phyloP scores from a whole-genome alignment of 1,139 yeast species.

The Yamadazyma blattariae region DNA sequence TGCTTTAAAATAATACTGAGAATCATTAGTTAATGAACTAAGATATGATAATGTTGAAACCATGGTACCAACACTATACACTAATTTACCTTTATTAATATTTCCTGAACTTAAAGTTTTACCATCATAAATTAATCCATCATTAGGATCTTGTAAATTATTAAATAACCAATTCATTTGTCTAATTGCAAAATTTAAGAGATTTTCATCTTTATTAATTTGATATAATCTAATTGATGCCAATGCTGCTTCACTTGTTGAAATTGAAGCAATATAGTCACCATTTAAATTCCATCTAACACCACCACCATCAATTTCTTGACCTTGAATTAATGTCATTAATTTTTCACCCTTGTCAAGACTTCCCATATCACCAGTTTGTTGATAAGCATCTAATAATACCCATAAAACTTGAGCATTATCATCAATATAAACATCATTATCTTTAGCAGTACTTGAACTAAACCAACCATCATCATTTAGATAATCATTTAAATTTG shows the following conservation, averaged over 20 bases:
- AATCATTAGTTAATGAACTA: constrained; percentile 13
- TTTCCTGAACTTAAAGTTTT: constrained; percentile 15
- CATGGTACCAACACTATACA: constrained; percentile 35
- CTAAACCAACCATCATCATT: constrained; percentile 24
- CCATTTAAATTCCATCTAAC: constrained; percentile 24
- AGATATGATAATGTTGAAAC: constrained; percentile 28
- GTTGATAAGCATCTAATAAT: constrained; percentile 22
- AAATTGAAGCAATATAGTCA: constrained; percentile 31
- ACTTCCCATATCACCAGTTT: constrained; percentile 13
- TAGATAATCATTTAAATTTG: constrained; percentile 13
- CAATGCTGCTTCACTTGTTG: constrained; percentile 32
- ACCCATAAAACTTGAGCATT: constrained; percentile 34
- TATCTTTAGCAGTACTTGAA: constrained; percentile 24
- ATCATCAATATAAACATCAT: constrained; percentile 33
- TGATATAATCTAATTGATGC: constrained; percentile 28
- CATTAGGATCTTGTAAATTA: constrained; percentile 27
- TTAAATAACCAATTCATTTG: constrained; percentile 25
- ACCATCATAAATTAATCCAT: constrained; percentile 33
- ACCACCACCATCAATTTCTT: constrained; percentile 27
- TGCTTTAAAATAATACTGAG: constrained; percentile 15
- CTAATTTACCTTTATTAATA: constrained; percentile 30
- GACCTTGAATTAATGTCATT: constrained; percentile 14
- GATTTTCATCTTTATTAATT: constrained; percentile 15
- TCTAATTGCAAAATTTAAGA: constrained; percentile 22
- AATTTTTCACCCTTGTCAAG: constrained; percentile 16